phyloP scores from a whole-genome alignment of 2,329 filamentous ascomycete genomes.

The Exophiala calicioides region DNA sequence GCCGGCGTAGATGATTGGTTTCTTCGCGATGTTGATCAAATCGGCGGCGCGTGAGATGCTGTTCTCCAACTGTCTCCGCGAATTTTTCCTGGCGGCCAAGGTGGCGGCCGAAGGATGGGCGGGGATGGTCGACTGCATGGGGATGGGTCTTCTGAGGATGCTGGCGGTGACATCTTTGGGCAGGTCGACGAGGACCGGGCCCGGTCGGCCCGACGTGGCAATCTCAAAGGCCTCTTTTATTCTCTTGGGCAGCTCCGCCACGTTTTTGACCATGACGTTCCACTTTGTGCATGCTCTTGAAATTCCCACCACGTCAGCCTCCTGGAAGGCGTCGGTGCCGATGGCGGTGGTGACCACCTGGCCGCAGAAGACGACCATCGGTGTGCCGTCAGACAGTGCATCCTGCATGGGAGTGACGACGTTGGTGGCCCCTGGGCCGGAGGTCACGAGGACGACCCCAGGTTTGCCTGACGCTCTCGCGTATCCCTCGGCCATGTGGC shows the following conservation, averaged over 20 bases:
- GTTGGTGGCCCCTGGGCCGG: slow-evolving; percentile 94
- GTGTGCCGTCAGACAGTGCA: slow-evolving; percentile 90
- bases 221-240: slow-evolving; percentile 99
- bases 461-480: slow-evolving; percentile 90
- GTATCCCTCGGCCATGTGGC: slow-evolving; percentile 98
- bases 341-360: slow-evolving; percentile 90
- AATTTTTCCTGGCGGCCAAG: slow-evolving; percentile 72
- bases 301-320: slow-evolving; percentile 92
- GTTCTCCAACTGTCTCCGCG: slow-evolving; percentile 68
- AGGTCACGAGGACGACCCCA: slow-evolving; percentile 94
- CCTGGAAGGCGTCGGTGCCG: slow-evolving; percentile 95
- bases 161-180: slow-evolving; percentile 95
- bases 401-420: slow-evolving; percentile 96
- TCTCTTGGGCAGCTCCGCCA: slow-evolving; percentile 85
- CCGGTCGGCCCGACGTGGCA: slow-evolving; percentile 88
- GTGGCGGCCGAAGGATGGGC: slow-evolving; percentile 83
- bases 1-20: slow-evolving; percentile 92
- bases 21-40: slow-evolving; percentile 85
- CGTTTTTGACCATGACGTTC: slow-evolving; percentile 98
- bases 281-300: slow-evolving; percentile 95
- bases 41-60: slow-evolving; percentile 76
- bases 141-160: slow-evolving; percentile 80
- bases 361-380: slow-evolving; percentile 92
- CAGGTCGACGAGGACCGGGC: slow-evolving; percentile 91
- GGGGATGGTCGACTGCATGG: slow-evolving; percentile 71